Base-by-base conservation (phyloP, 2,329 filamentous ascomycete genomes). In the Fusarium newnesense region DNA sequence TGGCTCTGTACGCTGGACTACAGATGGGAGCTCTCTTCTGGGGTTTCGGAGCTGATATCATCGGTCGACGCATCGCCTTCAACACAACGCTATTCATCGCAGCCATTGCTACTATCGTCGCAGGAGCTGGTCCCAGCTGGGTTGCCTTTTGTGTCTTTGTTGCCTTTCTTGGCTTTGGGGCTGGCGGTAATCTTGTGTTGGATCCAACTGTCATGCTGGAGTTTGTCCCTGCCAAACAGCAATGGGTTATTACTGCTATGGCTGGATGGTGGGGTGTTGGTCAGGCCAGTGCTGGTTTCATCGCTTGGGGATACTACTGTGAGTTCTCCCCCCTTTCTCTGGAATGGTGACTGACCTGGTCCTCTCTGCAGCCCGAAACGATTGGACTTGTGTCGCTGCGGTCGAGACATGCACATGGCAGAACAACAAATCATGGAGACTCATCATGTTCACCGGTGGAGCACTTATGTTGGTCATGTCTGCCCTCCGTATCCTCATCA, bases 231-330 rank as follows among this genome's bases (percentile, higher is more conserved):
- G 47, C 58, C 1, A 28, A 54, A 2, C 52, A 65, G 47, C 63
- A 65, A n/a, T 65, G 63, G 63, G 40, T 65, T 4, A 36, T 63
- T 5, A 65, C 63, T 12, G 60, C n/a, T 21, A 60, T 36, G 34
- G 63, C 24, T 18, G 40, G 54, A 9, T 65, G 63, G 63, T 65
- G 63, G 63, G 63, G 63, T 9, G 30, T 63, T 32, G 63, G 63
- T 5, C 63, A 65, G 0, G 42, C 63, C 9, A 63, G 60, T 1
- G 43, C 63, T 13, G 58, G 63, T 0, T 65, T 65, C 26, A 34
- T 65, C 2, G 63, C 63, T 0, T 65, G 63, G 63, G 63, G 63
- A 0, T 63, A 44, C 11, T 64, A 64, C 5, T 64, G 62, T 64
- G 21, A 32, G 59, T 28, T 11, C 30, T 30, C 30, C 30, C 30